Percentiles rank a stretch among this genome's conserved stretches.
These are phyloP conservation scores for Trichoderma sp. DNA, from an alignment of 2,329 filamentous ascomycete species.

Conservation along the genomic window DNA sequence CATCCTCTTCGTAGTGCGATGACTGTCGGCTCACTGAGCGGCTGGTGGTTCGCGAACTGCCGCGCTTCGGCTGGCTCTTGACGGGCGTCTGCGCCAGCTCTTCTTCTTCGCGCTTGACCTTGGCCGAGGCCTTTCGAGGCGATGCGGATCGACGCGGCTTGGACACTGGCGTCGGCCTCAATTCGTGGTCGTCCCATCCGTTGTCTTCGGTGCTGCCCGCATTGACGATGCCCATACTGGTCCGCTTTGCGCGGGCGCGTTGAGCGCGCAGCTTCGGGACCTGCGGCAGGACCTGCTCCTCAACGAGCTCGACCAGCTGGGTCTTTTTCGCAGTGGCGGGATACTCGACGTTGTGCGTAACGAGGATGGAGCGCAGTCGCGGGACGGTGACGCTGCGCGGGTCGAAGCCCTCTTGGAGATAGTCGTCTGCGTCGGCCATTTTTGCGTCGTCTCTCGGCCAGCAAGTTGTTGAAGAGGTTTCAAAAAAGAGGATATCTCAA, in stretches of 20 bases:
- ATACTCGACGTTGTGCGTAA: conserved; percentile 84
- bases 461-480: not conserved
- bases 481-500: not conserved
- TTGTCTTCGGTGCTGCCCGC: conserved; percentile 69
- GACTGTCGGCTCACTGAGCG: conserved; percentile 60
- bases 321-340: conserved; percentile 89
- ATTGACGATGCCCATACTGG: conserved; percentile 81
- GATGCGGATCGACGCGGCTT: conserved; percentile 55
- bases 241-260: conserved; percentile 78
- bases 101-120: conserved; percentile 57
- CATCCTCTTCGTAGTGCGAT: conserved; percentile 54
- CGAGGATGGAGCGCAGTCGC: conserved; percentile 85
- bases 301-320: conserved; percentile 83
- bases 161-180: conserved; percentile 53
- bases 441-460: not conserved
- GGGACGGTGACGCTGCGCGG: conserved; percentile 82
- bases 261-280: conserved; percentile 75
- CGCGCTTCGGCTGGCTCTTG: conserved; percentile 58
- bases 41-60: conserved; percentile 57
- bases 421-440: conserved; percentile 75
- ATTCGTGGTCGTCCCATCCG: conserved; percentile 64
- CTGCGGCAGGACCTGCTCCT: conserved; percentile 75
- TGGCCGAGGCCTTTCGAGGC: conserved; percentile 57
- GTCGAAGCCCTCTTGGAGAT: conserved; percentile 87
- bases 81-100: conserved; percentile 44